Percentiles rank a stretch among this genome's conserved stretches.
These are phyloP conservation scores for Monilinia aucupariae DNA, from an alignment of 2,329 filamentous ascomycete genomes.

Conservation along the genomic window DNA sequence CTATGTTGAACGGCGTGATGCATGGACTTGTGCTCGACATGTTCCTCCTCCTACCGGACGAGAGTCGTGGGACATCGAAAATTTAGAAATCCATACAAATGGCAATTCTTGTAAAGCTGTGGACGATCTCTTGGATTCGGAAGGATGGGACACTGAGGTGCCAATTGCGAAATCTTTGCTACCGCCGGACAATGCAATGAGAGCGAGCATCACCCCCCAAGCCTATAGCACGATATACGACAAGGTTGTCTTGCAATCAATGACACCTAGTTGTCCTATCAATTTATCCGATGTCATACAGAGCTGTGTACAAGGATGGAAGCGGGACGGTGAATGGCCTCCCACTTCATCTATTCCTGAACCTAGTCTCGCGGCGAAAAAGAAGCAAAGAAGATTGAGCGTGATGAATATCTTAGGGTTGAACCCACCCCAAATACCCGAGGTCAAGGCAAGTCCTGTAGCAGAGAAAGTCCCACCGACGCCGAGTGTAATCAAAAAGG, in stretches of 20 bases:
- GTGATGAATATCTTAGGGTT: constrained; percentile 31
- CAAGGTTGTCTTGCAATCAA: constrained; percentile 74
- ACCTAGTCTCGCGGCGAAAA: constrained; percentile 18
- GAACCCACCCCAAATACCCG: constrained; percentile 18
- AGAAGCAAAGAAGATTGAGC: constrained; percentile 29
- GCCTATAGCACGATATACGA: constrained; percentile 81
- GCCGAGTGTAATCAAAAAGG: background rate
- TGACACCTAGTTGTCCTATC: constrained; percentile 81
- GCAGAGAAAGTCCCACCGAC: constrained; percentile 14
- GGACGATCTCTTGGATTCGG: constrained; percentile 24
- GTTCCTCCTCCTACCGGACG: constrained; percentile 41
- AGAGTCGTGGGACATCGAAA: constrained; percentile 18
- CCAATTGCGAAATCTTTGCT: constrained; percentile 70
- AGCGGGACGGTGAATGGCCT: constrained; percentile 89
- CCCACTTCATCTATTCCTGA: constrained; percentile 52
- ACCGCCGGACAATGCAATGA: constrained; percentile 67
- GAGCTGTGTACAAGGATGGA: constrained; percentile 85
- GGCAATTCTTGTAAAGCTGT: constrained; percentile 26
- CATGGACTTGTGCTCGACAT: constrained; percentile 74
- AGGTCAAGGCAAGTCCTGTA: constrained; percentile 7
- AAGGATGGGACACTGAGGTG: constrained; percentile 39
- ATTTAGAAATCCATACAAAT: constrained; percentile 33
- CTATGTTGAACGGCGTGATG: constrained; percentile 71
- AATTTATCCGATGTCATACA: constrained; percentile 77
- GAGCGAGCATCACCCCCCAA: constrained; percentile 65